These are phyloP conservation scores for Fusarium anthophilum DNA, from an alignment of 2,329 filamentous ascomycete genomes.

Conservation along the genomic window DNA sequence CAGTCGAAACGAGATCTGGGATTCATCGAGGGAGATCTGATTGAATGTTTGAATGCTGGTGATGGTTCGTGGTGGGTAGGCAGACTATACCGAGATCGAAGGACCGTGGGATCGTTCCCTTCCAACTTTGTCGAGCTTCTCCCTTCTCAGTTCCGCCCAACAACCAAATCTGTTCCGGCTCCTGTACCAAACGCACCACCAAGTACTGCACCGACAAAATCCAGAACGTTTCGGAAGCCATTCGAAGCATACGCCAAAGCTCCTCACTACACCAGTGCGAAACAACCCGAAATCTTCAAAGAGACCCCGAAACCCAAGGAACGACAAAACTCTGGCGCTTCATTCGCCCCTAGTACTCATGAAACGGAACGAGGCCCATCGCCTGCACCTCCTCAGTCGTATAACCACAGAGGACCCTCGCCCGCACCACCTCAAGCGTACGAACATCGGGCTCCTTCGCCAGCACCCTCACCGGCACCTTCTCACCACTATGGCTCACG, in stretches of 20 bases:
- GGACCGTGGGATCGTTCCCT: slow-evolving; percentile 91
- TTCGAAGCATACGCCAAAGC: slow-evolving; percentile 74
- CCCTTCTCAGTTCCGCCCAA: slow-evolving; percentile 84
- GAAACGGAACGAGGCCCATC: slow-evolving; percentile 40
- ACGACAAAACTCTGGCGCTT: slow-evolving; percentile 54
- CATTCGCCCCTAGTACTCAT: slow-evolving; percentile 43
- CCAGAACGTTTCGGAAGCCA: slow-evolving; percentile 71
- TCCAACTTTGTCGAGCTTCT: slow-evolving; percentile 97
- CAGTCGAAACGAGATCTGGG: slow-evolving; percentile 92
- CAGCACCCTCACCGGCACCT: slow-evolving; percentile 49
- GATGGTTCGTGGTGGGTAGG: slow-evolving; percentile 99
- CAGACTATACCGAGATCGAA: slow-evolving; percentile 85
- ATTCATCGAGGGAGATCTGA: slow-evolving; percentile 96
- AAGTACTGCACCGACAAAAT: slow-evolving; percentile 65
- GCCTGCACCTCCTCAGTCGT: slow-evolving; percentile 35
- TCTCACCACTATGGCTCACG: slow-evolving; percentile 45
- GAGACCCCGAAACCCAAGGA: slow-evolving; percentile 53
- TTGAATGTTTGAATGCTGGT: slow-evolving; percentile 97
- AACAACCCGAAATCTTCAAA: slow-evolving; percentile 67
- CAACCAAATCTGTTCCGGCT: slow-evolving; percentile 68
- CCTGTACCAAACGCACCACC: slow-evolving; percentile 64
- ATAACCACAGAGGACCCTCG: slow-evolving; percentile 34
- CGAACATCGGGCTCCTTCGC: slow-evolving; percentile 43
- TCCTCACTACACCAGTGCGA: slow-evolving; percentile 71
- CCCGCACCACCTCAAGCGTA: slow-evolving; percentile 4